phyloP scores from a whole-genome alignment of 345 rosid species.

The Leavenworthia alabamica region DNA sequence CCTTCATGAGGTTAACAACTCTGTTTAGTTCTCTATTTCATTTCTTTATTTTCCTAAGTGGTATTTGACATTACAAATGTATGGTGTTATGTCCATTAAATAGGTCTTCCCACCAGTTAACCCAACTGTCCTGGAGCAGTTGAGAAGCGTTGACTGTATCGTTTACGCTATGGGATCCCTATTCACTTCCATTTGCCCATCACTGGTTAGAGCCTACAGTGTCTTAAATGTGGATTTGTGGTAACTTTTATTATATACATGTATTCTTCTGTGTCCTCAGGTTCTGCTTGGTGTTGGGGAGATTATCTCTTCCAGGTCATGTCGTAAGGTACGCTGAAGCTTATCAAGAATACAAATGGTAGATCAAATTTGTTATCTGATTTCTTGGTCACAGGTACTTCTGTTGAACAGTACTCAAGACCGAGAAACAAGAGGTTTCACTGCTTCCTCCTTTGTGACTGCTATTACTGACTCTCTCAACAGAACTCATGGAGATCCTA shows the following conservation, averaged over 20 bases:
- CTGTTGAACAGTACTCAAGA: conserved; percentile 74
- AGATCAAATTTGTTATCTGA: neutral
- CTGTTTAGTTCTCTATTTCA: neutral
- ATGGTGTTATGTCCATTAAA: neutral
- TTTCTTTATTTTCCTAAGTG: neutral
- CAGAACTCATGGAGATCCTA: conserved; percentile 66
- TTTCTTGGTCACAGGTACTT: conserved; percentile 44
- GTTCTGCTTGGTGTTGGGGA: conserved; percentile 90
- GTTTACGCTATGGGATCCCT: conserved; percentile 96
- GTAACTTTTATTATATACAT: neutral
- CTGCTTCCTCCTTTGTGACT: conserved; percentile 75
- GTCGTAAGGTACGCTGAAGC: conserved; percentile 58
- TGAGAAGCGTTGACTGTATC: conserved; percentile 70
- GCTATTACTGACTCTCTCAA: conserved; percentile 77
- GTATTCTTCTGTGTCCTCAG: conserved; percentile 30
- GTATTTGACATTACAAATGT: neutral
- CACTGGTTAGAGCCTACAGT: conserved; percentile 49
- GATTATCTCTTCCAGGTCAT: conserved; percentile 64
- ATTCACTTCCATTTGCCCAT: conserved; percentile 94
- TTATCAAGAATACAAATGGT: neutral
- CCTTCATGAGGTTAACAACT: conserved; percentile 67
- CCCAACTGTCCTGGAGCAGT: conserved; percentile 71
- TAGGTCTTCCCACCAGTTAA: conserved; percentile 83
- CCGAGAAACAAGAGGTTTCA: conserved; percentile 71
- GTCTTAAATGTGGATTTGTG: too few species aligned